Evolutionary conservation across 768 basidiomycete species (phyloP), one percentile per base, ranked within the genome.

Genomic region (Gelatoporia subvermispora): DNA sequence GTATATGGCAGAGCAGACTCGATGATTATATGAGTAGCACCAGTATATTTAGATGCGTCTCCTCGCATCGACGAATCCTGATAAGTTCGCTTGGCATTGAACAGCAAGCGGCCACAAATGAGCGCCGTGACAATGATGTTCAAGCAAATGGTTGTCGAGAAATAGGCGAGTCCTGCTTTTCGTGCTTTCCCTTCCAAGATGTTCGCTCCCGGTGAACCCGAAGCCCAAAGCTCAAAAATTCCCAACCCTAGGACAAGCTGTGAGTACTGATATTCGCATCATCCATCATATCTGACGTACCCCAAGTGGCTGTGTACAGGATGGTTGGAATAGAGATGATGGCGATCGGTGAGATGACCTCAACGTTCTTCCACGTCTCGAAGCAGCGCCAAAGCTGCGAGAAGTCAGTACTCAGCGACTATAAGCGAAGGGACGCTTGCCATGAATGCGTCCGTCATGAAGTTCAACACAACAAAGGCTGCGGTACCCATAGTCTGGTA

Each of bases 1-100:
- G 65, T 70, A 54, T 68, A 72, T 13, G 66, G 64, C 2, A 67
- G 64, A 3, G 70, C 70, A n/a, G 67, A 68, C 51, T 72, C 70
- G 43, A 72, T 55, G 31, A 69, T 51, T 34, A 69, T 65, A 10
- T 67, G 55, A 1, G 63, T 56, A 11, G 65, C 57, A 34, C 62
- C 60, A 43, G 65, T 69, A 58, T 70, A 70, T 56, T 21, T 55
- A 58, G 16, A 60, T 59, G 5, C 47, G 41, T 16, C 62, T 31
- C 7, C 28, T 31, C 28, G 28, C 25, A 9, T 43, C 46, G 21
- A 52, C 46, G n/a, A 20, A 34, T 17, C 21, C 24, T 22, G 34
- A 15, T 25, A 48, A n/a, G n/a, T 31, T 25, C 42, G 35, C 16
- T 22, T 17, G 8, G 41, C 25, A 22, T 42, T 34, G 16, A 9